Percentiles rank a stretch among this genome's conserved stretches.
These are phyloP conservation scores for Cystofilobasidium macerans DNA, from an alignment of 768 basidiomycete genomes.

Conservation along the genomic window DNA sequence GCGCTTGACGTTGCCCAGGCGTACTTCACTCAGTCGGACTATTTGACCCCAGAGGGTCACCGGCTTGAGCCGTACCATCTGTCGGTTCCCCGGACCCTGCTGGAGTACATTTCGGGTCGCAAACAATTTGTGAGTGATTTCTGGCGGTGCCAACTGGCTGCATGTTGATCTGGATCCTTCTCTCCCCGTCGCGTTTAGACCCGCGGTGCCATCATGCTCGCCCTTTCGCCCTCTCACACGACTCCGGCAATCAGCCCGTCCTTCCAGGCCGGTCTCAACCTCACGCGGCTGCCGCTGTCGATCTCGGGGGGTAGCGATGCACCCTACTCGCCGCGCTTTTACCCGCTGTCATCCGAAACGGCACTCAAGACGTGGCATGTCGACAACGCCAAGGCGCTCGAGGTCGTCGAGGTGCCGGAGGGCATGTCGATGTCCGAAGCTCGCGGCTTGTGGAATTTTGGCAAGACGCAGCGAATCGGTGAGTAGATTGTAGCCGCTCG, in stretches of 20 bases:
- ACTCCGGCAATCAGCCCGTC: constrained; percentile 2
- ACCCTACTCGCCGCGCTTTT: constrained; percentile 2
- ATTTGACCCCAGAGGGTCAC: constrained; percentile 21
- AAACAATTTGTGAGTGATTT: constrained; percentile 17
- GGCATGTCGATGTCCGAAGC: constrained; percentile 20
- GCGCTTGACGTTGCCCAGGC: constrained; percentile 16
- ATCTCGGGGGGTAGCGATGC: not conserved
- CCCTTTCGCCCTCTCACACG: constrained; percentile 6
- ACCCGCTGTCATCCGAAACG: not conserved
- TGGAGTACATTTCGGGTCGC: constrained; percentile 24
- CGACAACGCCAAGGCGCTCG: constrained; percentile 9
- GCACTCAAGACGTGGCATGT: constrained; percentile 11
- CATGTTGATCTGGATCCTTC: not conserved
- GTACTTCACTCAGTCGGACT: constrained; percentile 15
- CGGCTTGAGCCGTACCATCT: constrained; percentile 21
- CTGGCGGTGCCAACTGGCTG: not conserved
- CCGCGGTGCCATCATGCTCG: constrained; percentile 7
- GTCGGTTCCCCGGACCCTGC: constrained; percentile 4
- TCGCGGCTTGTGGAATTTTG: constrained; percentile 17
- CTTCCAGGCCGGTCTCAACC: constrained; percentile 17
- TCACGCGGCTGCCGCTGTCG: not conserved
- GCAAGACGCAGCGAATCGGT: constrained; percentile 14
- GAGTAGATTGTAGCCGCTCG: not conserved
- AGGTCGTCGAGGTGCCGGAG: constrained; percentile 17
- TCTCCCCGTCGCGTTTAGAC: not conserved